Base-by-base conservation (phyloP, 257 asterid species). In the Solanum clarkiae region DNA sequence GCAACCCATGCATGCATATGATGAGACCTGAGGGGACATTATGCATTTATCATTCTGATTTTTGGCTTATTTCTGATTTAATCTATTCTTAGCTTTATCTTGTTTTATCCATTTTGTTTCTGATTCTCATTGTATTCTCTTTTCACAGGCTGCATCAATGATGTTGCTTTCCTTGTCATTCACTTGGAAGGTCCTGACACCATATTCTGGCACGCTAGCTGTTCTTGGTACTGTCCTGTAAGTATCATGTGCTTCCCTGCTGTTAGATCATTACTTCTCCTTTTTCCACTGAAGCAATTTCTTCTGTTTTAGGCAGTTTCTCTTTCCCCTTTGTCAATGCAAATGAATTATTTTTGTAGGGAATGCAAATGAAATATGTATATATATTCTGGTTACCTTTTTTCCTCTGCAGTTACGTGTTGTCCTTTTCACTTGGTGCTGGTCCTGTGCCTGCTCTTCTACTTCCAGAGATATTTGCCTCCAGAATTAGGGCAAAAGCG, bases 391-490 rank as follows among this genome's bases (percentile, higher is more conserved):
- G 8, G 16, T 17, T 51, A 51, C 26, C 83, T 22, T 17, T 62
- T 16, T 18, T 62, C 62, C 62, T 18, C 84, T 56, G 81, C 95
- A 94, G 99, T 72, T 96, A 96, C 9, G 98, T 96, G 13, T 80
- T 94, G 65, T 94, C 98, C 74, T 96, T 96, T 88, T 93, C 99
- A 20, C 98, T 96, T 88, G 99, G 99, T 49, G 99, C 99, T 86
- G 99, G 99, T 84, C 99, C 99, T 22, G 99, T 96, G 44, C 99
- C 99, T 89, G 98, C 99, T 84, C 99, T 96, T 87, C 93, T 96
- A 82, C 97, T 95, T 84, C 95, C 98, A 15, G 97, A 95, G 88
- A 94, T 95, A 74, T 95, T 94, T 84, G 92, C 98, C 74, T 95
- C 97, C 56, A 89, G 96, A 89, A 95, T 95, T 88, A 92, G 99